Conservation (phyloP, 768 basidiomycete species). For the Lyophyllum semitale region DNA sequence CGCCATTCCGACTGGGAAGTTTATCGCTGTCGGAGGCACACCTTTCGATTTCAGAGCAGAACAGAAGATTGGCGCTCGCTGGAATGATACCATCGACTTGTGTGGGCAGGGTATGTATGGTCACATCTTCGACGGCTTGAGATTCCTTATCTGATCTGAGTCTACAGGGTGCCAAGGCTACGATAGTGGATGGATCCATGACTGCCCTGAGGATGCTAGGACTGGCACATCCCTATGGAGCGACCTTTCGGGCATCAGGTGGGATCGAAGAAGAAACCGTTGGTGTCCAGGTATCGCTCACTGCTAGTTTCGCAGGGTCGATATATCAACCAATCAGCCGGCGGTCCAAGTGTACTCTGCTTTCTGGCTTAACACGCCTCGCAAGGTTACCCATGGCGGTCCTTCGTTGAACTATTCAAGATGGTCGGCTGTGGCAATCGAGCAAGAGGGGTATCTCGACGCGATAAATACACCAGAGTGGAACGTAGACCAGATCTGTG, state of each 20-base stretch:
- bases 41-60: conserved; percentile 44
- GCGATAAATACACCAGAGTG: conserved; percentile 60
- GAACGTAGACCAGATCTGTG: conserved; percentile 54
- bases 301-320: conserved; percentile 36
- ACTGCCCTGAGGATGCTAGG: conserved; percentile 27
- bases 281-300: background rate
- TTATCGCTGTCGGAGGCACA: conserved; percentile 24
- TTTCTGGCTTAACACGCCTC: conserved; percentile 44
- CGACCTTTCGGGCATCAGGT: conserved; percentile 51
- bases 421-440: conserved; percentile 50
- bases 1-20: conserved; percentile 35
- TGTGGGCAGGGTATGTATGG: conserved; percentile 29
- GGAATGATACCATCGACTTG: conserved; percentile 32
- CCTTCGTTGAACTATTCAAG: conserved; percentile 40
- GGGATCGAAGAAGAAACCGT: background rate
- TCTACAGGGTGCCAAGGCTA: conserved; percentile 46
- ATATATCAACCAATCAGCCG: conserved; percentile 52
- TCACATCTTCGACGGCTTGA: background rate
- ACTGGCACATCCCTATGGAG: conserved; percentile 46
- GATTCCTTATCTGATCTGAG: background rate
- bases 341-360: conserved; percentile 53
- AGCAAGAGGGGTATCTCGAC: conserved; percentile 54
- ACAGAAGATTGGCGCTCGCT: conserved; percentile 32
- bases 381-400: conserved; percentile 52
- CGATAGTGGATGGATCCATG: conserved; percentile 54